phyloP scores from a whole-genome alignment of 805 yeast genomes.

The Wickerhamomyces canadensis region DNA sequence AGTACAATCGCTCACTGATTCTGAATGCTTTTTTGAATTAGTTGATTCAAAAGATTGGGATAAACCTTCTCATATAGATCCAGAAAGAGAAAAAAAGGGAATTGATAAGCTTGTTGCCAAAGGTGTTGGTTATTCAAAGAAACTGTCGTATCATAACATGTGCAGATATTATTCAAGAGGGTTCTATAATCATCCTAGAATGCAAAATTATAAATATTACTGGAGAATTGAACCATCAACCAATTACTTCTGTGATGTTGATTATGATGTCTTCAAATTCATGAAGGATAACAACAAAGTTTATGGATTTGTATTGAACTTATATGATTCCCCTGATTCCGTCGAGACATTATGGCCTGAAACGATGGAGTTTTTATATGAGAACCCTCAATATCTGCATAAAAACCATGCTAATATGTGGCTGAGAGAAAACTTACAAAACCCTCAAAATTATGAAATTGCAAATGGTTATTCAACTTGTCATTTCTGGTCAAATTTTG shows the following conservation, averaged over 20 bases:
- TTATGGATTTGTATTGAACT: conserved; percentile 66
- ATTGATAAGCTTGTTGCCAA: conserved; percentile 35
- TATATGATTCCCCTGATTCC: conserved; percentile 67
- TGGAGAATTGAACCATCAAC: conserved; percentile 83
- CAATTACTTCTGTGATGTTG: conserved; percentile 57
- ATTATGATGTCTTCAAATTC: conserved; percentile 74
- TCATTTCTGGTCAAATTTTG: conserved; percentile 90
- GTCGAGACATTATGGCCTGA: conserved; percentile 63
- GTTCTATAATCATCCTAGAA: conserved; percentile 58
- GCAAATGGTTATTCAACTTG: conserved; percentile 53
- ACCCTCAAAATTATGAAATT: conserved; percentile 38
- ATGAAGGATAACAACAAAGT: conserved; percentile 61
- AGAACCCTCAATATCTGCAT: conserved; percentile 53
- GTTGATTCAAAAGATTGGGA: conserved; percentile 48
- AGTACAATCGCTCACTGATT: conserved; percentile 34
- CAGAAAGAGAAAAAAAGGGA: conserved; percentile 33
- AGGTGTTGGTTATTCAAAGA: conserved; percentile 54
- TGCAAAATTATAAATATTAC: conserved; percentile 59
- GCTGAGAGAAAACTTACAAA: conserved; percentile 52
- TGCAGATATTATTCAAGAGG: conserved; percentile 69
- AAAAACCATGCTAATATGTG: conserved; percentile 58
- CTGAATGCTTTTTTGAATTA: conserved; percentile 41
- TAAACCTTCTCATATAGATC: conserved; percentile 53
- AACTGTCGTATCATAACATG: conserved; percentile 73
- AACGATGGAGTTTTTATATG: conserved; percentile 52